A percentile compares a stretch with the other conserved stretches of the same genome.
phyloP scores from a whole-genome alignment of 139 green algal genomes.

The Micractinium sp. region DNA sequence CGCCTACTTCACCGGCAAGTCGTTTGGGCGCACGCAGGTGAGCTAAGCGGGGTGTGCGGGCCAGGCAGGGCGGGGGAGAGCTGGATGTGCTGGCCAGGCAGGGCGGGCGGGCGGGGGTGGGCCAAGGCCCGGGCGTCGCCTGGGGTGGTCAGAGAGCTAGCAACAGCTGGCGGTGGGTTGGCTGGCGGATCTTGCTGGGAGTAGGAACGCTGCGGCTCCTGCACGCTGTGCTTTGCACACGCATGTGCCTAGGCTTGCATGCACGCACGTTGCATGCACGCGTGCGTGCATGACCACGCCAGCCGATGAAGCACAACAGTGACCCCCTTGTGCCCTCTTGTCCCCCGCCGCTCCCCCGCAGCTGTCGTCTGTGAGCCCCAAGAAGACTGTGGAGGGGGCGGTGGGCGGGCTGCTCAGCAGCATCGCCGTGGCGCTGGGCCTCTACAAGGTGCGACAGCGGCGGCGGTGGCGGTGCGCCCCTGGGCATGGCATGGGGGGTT shows the following conservation, averaged over 20 bases:
- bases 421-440: conserved; percentile 61
- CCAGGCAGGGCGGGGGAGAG: not conserved
- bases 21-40: conserved; percentile 56
- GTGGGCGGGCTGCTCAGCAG: conserved; percentile 74
- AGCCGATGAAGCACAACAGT: not conserved
- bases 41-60: not conserved
- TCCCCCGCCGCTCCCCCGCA: not conserved
- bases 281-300: not conserved
- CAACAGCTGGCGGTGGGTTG: not conserved
- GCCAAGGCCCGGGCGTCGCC: too few species aligned
- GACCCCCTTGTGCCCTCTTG: too few species aligned
- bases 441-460: conserved; percentile 13
- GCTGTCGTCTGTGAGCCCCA: conserved; percentile 87
- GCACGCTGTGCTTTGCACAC: not conserved
- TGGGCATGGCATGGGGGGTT: not conserved
- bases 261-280: not conserved
- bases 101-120: not conserved
- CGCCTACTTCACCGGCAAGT: conserved; percentile 86
- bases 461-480: not conserved
- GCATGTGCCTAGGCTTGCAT: too few species aligned
- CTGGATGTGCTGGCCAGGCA: not conserved
- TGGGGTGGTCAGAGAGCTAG: too few species aligned
- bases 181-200: not conserved
- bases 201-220: not conserved
- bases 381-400: conserved; percentile 96